Evolutionary conservation across 768 basidiomycete species (phyloP), one percentile per base, ranked within the genome.

Genomic region (Termitomyces sp.): DNA sequence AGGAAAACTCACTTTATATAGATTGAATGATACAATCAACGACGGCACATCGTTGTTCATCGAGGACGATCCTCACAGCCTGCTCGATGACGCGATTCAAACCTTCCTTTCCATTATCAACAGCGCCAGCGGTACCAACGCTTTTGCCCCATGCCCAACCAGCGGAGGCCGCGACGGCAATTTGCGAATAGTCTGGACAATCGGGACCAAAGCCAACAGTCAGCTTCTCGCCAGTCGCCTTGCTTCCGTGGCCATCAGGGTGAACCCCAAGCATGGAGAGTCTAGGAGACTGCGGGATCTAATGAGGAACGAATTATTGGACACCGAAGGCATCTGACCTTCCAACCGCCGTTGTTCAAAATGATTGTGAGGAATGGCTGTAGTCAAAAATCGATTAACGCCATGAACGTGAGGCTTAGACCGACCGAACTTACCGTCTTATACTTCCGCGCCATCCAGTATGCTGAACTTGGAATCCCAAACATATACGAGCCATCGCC

Each of bases 401-500:
- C 13, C 20, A 13, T 31, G 16, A 39, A 48, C 29, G 49, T 39
- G 51, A 20, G 39, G n/a, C n/a, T 27, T 4, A 24, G 12, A n/a
- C 7, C 24, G 34, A 41, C 37, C 3, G 48, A 13, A 67, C 79
- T 58, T 56, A 88, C 87, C 24, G 87, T 84, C 32, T 84, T 69
- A 66, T 90, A 90, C 46, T 77, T 76, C 62, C 80, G 76, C 1
- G 88, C 86, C 69, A 89, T 88, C 88, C 88, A 90, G 68, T 79
- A 90, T 1, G 80, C 81, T 0, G 85, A 79, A 32, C 79, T 76
- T 0, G 88, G 88, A 0, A 85, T 81, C 0, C 83, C 78, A 62
- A 89, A 90, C 65, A 89, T 63, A 62, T 76, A 90, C 6, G 80
- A 81, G 0, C 88, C 88, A 63, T 90, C 88, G 0, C 88, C 88